Evolutionary conservation across 2,329 filamentous ascomycete species (phyloP), one percentile per base, ranked within the genome.

Genomic region (Beauveria rudraprayagi): DNA sequence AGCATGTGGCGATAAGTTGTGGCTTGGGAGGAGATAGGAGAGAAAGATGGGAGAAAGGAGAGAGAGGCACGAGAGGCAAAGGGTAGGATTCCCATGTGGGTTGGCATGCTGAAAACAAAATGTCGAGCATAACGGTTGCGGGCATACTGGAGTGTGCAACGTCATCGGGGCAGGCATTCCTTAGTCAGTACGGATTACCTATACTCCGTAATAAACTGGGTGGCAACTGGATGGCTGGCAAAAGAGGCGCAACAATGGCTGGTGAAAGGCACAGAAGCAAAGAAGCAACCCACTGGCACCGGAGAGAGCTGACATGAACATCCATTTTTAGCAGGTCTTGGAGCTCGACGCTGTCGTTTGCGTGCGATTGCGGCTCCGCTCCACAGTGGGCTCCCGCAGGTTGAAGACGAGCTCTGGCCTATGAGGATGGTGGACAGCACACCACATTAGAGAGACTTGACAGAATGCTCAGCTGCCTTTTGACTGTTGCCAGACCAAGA

Each of bases 291-390:
- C 24, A 26, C 24, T 26, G 24, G 30, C 30, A 34, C 30, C 10
- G 1, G 30, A 34, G 30, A 34, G 30, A 34, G 30, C 30, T 34
- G 30, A 34, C 30, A 34, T 11, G 30, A 34, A 34, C 30, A 37
- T 11, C 11, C 11, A 14, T 14, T 37, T 37, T 37, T 37, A 37
- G 34, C 34, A 37, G 34, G 34, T 16, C 34, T 37, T 6, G 34
- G 34, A 37, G 34, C 34, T 37, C 34, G 34, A 37, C 5, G 34
- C 34, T 17, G 34, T 50, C 55, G 55, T 34, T 44, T 51, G 56
- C 24, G 30, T 55, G 34, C 56, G 54, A 51, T 51, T 52, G 47
- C n/a, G 56, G 56, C 56, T 59, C 56, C 56, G 56, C 56, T 52
- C 46, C 17, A 34, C 9, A 37, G 37, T 59, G 56, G 56, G 56